Evolutionary conservation across 768 basidiomycete species (phyloP), one percentile per base, ranked within the genome.

Genomic region (Gyrodon lividus): DNA sequence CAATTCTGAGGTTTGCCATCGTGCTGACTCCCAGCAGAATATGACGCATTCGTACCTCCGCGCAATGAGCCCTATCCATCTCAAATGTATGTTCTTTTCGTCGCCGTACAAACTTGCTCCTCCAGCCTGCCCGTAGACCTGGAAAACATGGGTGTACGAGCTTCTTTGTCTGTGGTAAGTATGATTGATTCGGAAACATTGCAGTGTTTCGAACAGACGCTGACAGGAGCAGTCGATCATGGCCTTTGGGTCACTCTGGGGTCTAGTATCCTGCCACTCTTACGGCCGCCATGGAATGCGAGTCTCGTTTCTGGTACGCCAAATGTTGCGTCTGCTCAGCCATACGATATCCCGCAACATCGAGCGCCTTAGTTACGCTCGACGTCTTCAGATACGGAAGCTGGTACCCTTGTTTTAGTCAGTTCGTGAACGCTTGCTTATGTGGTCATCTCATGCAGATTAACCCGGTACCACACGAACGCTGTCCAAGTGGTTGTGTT

Each of bases 21-120:
- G 9, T 6, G 19, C n/a, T n/a, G 22, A 38, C 35, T 13, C 43
- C 19, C 52, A 24, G 1, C 51, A 87, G 79, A 82, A 92, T 61
- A 89, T 92, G 87, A 90, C 89, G 0, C 86, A 92, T 66, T 87
- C 83, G 50, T 89, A 86, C 57, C 72, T 92, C 8, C 80, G 89
- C n/a, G 88, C 89, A 0, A 91, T 93, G 89, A 87, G 85, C 56
- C 90, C 89, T 5, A 89, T 93, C 43, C 89, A 92, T 61, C 69
- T 89, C 53, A 83, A 89, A 70, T 92, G 84, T 86, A 55, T 26
- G 79, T 66, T 6, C 28, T 24, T 44, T 16, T 17, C n/a, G 24
- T 28, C 3, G 46, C 19, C 49, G 10, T 39, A 44, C 56, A 54
- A n/a, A 48, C 31, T 22, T 40, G 44, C 57, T 51, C 31, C 13